Conservation (phyloP, 106 monocot species). For the Amphibolis antarctica region DNA sequence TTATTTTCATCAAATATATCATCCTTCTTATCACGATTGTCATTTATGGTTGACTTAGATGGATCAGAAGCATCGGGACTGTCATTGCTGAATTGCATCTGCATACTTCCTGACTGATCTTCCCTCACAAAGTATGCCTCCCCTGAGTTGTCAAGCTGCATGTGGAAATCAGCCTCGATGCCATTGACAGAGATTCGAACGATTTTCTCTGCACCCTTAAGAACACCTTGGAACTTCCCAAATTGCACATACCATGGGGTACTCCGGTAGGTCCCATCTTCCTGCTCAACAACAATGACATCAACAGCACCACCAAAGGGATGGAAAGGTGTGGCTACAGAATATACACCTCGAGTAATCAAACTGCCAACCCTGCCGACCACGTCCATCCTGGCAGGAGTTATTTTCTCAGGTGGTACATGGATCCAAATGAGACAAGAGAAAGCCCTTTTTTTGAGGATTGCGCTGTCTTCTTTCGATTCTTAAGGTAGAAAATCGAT, state of each 20-base stretch:
- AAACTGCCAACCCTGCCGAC: slow-evolving; percentile 78
- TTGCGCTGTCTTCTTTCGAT: too few relatives aligned
- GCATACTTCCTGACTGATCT: slow-evolving; percentile 24
- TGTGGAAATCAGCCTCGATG: slow-evolving; percentile 63
- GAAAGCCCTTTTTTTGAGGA: too few relatives aligned
- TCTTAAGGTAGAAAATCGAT: too few relatives aligned
- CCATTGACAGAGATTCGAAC: slow-evolving; percentile 80
- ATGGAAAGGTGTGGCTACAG: slow-evolving; percentile 94
- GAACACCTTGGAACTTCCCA: slow-evolving; percentile 91
- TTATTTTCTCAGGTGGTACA: background rate
- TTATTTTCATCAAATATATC: slow-evolving; percentile 8
- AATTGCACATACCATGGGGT: slow-evolving; percentile 97
- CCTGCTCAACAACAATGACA: slow-evolving; percentile 80
- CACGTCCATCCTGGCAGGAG: slow-evolving; percentile 58
- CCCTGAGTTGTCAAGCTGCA: slow-evolving; percentile 88
- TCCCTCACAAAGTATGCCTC: slow-evolving; percentile 90
- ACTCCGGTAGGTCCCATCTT: slow-evolving; percentile 86
- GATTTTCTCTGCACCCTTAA: slow-evolving; percentile 82
- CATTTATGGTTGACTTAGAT: slow-evolving; percentile 12
- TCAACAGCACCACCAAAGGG: slow-evolving; percentile 96
- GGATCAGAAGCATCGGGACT: slow-evolving; percentile 11
- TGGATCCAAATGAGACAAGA: background rate
- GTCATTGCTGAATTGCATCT: slow-evolving; percentile 10
- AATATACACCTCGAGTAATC: slow-evolving; percentile 89
- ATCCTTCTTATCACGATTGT: slow-evolving; percentile 3